A percentile compares a stretch with the other conserved stretches of the same genome.
Evolutionary conservation across 495 filamentous ascomycete species (phyloP).

Genomic region (Cercophora sp.): DNA sequence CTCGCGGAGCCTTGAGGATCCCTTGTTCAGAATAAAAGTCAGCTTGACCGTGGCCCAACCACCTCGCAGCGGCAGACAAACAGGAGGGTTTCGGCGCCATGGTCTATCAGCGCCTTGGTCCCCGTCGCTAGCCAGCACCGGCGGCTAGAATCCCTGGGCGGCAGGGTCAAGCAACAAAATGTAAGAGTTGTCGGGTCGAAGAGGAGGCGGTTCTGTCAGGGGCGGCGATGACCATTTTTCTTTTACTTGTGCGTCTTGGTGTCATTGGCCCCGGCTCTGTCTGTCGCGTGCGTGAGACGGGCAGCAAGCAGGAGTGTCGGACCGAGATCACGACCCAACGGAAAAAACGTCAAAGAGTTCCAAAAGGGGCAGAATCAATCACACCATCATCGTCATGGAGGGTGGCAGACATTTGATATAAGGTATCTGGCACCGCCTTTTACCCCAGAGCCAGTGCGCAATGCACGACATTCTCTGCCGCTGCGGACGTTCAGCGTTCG

Average conservation of each 20-base stretch:
- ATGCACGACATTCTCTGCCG: background rate
- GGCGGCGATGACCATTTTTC: background rate
- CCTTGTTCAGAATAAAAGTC: constrained; percentile 17
- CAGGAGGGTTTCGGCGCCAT: constrained; percentile 9
- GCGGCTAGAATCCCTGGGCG: background rate
- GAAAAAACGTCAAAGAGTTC: background rate
- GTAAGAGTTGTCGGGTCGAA: background rate
- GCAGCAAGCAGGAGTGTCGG: background rate
- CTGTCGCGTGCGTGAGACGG: background rate
- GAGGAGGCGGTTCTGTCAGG: background rate
- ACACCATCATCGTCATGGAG: background rate
- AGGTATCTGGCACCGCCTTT: no score
- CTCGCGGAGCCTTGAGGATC: constrained; percentile 24
- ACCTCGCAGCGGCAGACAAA: constrained; percentile 5
- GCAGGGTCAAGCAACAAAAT: background rate
- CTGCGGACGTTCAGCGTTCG: background rate
- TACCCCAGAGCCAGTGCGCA: background rate
- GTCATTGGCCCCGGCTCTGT: background rate
- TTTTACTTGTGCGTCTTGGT: background rate
- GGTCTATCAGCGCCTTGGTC: background rate
- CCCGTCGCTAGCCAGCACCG: background rate
- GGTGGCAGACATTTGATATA: constrained; percentile 8
- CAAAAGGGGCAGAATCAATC: background rate
- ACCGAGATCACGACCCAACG: constrained; percentile 7
- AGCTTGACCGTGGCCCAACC: background rate